Evolutionary conservation across 148 eudicot genomes (phyloP), one percentile per base, ranked within the genome.

Genomic region (Vaccinium macrocarpon): DNA sequence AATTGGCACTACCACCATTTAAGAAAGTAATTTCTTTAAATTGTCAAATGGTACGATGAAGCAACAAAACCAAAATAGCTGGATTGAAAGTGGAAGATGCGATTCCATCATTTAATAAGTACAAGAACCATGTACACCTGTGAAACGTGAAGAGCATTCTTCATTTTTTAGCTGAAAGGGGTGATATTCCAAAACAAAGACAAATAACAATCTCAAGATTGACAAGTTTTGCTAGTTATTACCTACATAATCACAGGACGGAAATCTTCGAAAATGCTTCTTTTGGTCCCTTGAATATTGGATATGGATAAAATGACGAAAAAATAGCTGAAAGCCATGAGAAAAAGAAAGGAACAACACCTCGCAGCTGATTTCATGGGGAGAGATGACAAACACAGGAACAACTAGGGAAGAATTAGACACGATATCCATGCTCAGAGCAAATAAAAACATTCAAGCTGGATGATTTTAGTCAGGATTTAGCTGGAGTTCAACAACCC

Each of bases 1-100:
- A 79, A 18, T 35, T 77, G 80, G 19, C 80, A 77, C 57, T 77
- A 25, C 27, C n/a, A n/a, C n/a, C n/a, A n/a, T n/a, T n/a, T n/a
- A n/a, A n/a, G n/a, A n/a, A n/a, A n/a, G n/a, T n/a, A n/a, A n/a
- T n/a, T n/a, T n/a, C n/a, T n/a, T n/a, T n/a, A n/a, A n/a, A n/a
- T n/a, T n/a, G 46, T 4, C 46, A n/a, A 35, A 6, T 12, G 3
- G 15, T 21, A 5, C 3, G 25, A 59, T 21, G 14, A 23, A 8
- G 14, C 71, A 23, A 64, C 29, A 25, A 64, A 64, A 64, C 23
- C 71, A 9, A 13, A 23, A 64, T 25, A 64, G 71, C 71, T 23
- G 71, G 14, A 64, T 23, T 7, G 71, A 64, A 23, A 64, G 71
- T 23, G 71, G 32, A 64, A 64, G 71, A 23, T 23, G 13, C 71